Evolutionary conservation across 371 early-diverging fungal genomes (phyloP).

Genomic region (Choanephora cucurbitarum): DNA sequence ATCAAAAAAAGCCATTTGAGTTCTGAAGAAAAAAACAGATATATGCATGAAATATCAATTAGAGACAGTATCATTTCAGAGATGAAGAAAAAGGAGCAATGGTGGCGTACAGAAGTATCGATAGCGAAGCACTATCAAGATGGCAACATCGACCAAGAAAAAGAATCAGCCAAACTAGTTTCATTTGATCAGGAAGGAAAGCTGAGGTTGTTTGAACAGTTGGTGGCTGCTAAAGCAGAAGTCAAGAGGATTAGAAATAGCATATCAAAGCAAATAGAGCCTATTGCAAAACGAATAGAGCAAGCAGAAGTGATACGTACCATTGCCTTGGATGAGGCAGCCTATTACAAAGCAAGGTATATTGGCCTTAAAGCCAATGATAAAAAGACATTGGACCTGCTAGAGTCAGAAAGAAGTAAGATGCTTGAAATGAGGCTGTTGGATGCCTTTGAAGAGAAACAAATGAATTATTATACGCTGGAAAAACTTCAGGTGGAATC

Average conservation of each 20-base stretch:
- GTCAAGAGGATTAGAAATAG: constrained; percentile 36
- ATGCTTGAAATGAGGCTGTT: constrained; percentile 52
- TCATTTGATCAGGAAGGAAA: constrained; percentile 22
- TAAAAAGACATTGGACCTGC: constrained; percentile 30
- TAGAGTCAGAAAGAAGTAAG: constrained; percentile 51
- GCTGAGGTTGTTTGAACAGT: constrained; percentile 38
- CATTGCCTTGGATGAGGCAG: constrained; percentile 59
- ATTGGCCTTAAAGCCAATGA: constrained; percentile 31
- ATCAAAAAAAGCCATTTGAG: not conserved
- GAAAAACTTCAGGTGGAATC: constrained; percentile 33
- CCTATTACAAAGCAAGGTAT: constrained; percentile 56
- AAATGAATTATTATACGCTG: constrained; percentile 28
- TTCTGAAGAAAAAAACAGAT: constrained; percentile 13
- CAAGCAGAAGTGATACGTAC: constrained; percentile 51
- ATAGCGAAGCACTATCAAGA: constrained; percentile 17
- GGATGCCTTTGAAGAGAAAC: constrained; percentile 43
- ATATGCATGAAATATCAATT: constrained; percentile 22
- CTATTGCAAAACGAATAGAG: constrained; percentile 43
- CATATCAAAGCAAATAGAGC: constrained; percentile 53
- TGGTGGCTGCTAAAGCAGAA: constrained; percentile 43
- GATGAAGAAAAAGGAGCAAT: constrained; percentile 42
- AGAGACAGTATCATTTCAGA: constrained; percentile 31
- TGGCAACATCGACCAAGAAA: not conserved
- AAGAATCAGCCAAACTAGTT: not conserved
- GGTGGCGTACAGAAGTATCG: constrained; percentile 46